Evolutionary conservation across 495 filamentous ascomycete genomes (phyloP).

Genomic region (Neurospora sp.): DNA sequence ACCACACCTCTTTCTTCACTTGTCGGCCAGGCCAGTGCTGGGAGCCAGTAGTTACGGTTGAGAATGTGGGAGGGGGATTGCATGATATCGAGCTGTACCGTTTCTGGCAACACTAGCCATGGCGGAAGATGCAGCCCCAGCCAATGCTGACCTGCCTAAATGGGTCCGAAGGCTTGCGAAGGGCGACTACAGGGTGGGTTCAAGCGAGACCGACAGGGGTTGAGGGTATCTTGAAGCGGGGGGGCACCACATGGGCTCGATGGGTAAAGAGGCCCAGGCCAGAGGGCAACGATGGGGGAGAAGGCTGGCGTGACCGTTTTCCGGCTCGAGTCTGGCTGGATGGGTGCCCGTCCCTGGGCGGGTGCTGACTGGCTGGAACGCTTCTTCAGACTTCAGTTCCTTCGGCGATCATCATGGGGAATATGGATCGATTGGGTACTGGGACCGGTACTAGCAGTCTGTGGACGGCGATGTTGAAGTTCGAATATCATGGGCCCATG

Average conservation of each 20-base stretch:
- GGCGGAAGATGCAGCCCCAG: constrained; percentile 21
- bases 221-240: constrained; percentile 16
- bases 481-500: not conserved
- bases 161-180: constrained; percentile 23
- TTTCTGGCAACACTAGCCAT: constrained; percentile 15
- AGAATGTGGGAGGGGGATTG: constrained; percentile 1
- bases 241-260: not conserved
- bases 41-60: not conserved
- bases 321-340: not conserved
- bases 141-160: constrained; percentile 28
- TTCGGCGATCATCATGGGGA: not conserved
- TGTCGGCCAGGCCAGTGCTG: not conserved
- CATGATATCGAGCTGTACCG: constrained; percentile 2
- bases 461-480: not conserved
- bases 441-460: not conserved
- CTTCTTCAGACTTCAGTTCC: not conserved
- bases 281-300: not conserved
- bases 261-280: constrained; percentile 11
- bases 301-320: not conserved
- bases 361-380: not conserved
- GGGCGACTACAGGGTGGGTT: not conserved
- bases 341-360: not conserved
- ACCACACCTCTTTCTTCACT: not conserved
- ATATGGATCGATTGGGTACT: not conserved
- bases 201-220: constrained; percentile 11